A percentile compares a stretch with the other conserved stretches of the same genome.
phyloP scores from a whole-genome alignment of 2,329 filamentous ascomycete genomes.

The Xylariales sp. region DNA sequence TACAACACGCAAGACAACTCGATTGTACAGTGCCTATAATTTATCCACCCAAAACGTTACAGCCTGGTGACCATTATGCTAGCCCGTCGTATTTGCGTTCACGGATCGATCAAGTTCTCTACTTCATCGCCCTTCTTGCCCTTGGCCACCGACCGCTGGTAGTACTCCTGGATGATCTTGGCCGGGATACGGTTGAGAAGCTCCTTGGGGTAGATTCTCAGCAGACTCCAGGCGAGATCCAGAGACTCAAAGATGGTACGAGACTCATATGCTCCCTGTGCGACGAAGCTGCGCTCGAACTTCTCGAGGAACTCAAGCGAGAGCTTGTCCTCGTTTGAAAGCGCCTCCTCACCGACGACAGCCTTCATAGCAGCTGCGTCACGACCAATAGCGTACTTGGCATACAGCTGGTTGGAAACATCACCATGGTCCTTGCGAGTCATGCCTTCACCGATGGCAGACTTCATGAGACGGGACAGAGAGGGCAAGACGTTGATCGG shows the following conservation, averaged over 20 bases:
- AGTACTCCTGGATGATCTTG: constrained; percentile 80
- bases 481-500: constrained; percentile 98
- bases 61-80: too few relatives aligned
- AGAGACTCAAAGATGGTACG: constrained; percentile 90
- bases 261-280: constrained; percentile 87
- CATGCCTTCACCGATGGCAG: constrained; percentile 95
- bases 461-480: constrained; percentile 99
- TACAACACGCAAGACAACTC: too few relatives aligned
- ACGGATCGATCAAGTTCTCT: constrained; percentile 60
- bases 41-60: too few relatives aligned
- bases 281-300: constrained; percentile 94
- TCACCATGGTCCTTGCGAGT: constrained; percentile 96
- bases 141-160: constrained; percentile 64
- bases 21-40: too few relatives aligned
- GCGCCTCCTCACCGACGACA: constrained; percentile 94
- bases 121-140: constrained; percentile 43
- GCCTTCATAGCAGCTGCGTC: constrained; percentile 99
- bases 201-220: constrained; percentile 97
- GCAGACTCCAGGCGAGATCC: constrained; percentile 92
- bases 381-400: constrained; percentile 98
- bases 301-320: constrained; percentile 98
- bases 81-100: constrained; percentile 11
- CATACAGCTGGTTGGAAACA: constrained; percentile 98
- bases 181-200: constrained; percentile 90
- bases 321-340: constrained; percentile 94